Percentiles rank a stretch among this genome's conserved stretches.
phyloP scores from a whole-genome alignment of 2,329 filamentous ascomycete genomes.

The Aspergillus oerlinghausenensis region DNA sequence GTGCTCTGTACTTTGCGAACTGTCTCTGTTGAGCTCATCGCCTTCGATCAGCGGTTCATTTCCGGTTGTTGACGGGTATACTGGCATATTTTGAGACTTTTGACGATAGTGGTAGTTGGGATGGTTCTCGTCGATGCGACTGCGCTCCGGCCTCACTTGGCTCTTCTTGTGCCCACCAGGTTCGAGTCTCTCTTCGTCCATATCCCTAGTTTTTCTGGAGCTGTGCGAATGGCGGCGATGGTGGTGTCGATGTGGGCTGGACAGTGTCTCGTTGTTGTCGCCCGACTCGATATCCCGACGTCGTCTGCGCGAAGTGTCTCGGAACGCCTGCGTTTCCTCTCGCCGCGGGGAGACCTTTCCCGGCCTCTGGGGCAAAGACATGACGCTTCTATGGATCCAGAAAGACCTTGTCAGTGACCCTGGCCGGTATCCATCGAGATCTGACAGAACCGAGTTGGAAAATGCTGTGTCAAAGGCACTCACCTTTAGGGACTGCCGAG shows the following conservation, averaged over 20 bases:
- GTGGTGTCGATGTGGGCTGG: conserved; percentile 35
- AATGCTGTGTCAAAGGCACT: background rate
- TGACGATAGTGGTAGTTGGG: conserved; percentile 95
- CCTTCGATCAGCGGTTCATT: conserved; percentile 85
- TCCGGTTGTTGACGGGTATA: conserved; percentile 84
- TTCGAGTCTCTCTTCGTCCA: conserved; percentile 53
- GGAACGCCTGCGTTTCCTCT: conserved; percentile 59
- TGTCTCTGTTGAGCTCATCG: conserved; percentile 49
- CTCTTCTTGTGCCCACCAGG: conserved; percentile 68
- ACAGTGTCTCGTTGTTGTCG: conserved; percentile 35
- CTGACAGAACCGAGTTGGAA: background rate
- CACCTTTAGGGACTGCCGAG: background rate
- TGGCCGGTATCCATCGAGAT: background rate
- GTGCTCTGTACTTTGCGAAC: conserved; percentile 60
- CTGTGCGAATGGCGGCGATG: conserved; percentile 39
- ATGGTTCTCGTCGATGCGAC: conserved; percentile 77
- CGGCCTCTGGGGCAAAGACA: conserved; percentile 58
- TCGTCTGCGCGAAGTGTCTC: conserved; percentile 64
- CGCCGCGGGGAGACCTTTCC: conserved; percentile 57
- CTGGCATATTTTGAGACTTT: conserved; percentile 88
- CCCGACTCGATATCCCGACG: conserved; percentile 68
- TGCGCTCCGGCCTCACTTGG: conserved; percentile 82
- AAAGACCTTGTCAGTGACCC: background rate
- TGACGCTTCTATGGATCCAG: conserved; percentile 20
- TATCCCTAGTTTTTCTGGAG: conserved; percentile 41